A percentile compares a stretch with the other conserved stretches of the same genome.
Evolutionary conservation across 1,284 basidiomycete genomes (phyloP).

Genomic region (Cutaneotrichosporon dermatis): DNA sequence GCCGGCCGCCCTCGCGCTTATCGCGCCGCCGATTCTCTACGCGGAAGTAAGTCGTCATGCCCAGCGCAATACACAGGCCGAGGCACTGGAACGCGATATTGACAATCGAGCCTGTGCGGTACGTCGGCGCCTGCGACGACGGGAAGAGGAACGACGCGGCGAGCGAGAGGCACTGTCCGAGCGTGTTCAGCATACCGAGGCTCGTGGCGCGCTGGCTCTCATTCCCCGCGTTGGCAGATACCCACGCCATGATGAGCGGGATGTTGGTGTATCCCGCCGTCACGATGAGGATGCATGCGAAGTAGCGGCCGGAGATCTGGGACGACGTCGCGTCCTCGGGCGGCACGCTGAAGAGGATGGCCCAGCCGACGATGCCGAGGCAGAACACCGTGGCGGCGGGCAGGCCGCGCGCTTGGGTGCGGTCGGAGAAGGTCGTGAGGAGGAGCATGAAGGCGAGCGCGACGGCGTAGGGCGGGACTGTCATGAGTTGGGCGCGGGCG

Average conservation of each 20-base stretch:
- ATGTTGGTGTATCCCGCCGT: conserved; percentile 46
- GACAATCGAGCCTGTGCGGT: conserved; percentile 46
- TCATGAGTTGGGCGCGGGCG: conserved; percentile 56
- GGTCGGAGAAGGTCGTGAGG: conserved; percentile 62
- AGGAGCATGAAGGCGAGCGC: conserved; percentile 63
- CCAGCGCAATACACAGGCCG: conserved; percentile 42
- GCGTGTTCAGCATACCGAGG: conserved; percentile 51
- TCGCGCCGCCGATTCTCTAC: conserved; percentile 49
- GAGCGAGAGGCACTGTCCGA: conserved; percentile 51
- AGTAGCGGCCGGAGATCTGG: conserved; percentile 45
- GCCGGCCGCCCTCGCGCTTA: conserved; percentile 46
- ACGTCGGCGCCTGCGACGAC: conserved; percentile 43
- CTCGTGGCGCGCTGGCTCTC: conserved; percentile 45
- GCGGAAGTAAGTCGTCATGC: conserved; percentile 47
- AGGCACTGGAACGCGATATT: conserved; percentile 50
- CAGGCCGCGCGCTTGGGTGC: conserved; percentile 60
- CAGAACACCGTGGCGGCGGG: conserved; percentile 44
- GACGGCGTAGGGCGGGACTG: conserved; percentile 76
- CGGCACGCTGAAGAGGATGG: conserved; percentile 42
- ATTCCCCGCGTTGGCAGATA: conserved; percentile 11
- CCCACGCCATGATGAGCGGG: conserved; percentile 35
- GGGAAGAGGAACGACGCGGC: conserved; percentile 51
- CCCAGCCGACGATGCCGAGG: conserved; percentile 48
- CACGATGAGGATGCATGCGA: conserved; percentile 49
- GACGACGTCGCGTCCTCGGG: conserved; percentile 24